Evolutionary conservation across 306 rosid species (phyloP), one percentile per base, ranked within the genome.

Genomic region (Rosa rugosa): DNA sequence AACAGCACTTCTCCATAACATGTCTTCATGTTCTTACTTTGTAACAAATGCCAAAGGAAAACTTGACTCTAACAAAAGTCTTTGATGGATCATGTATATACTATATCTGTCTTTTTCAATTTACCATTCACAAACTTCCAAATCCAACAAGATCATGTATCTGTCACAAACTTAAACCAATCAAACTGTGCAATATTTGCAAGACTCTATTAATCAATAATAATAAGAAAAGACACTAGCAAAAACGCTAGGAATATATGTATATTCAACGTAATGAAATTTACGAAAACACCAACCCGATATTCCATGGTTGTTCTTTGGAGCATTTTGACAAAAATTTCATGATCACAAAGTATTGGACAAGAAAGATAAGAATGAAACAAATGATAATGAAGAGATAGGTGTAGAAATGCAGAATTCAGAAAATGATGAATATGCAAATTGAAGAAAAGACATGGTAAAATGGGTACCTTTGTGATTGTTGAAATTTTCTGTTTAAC

Each of bases 381-480:
- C 56, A 60, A 8, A 47, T 1, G 2, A 36, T 38, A 1, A 42
- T 27, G 10, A 13, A 45, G 34, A 42, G 36, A 57, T 11, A 16
- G 17, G 38, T 25, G n/a, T 9, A 31, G 34, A 46, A 63, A n/a
- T 34, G 38, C 5, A 51, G 46, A 79, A 36, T 12, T 25, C 5
- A 57, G 2, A 22, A n/a, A 53, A 71, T 22, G 1, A 22, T 20
- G 50, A 73, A 25, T 57, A 44, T 75, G 20, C 3, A 53, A 56
- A 42, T 16, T 17, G 18, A 67, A 38, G 63, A 77, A 36, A 42
- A 45, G 54, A 72, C 13, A 65, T 31, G 34, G 77, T 2, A 46
- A 85, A 83, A 82, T 4, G 74, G 81, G 68, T 75, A 90, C 93
- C 90, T 87, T 59, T 57, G 38, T 63, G 81, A 66, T 69, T 45